These are phyloP conservation scores for Neonectria coccinea DNA, from an alignment of 2,329 filamentous ascomycete genomes.

Conservation along the genomic window DNA sequence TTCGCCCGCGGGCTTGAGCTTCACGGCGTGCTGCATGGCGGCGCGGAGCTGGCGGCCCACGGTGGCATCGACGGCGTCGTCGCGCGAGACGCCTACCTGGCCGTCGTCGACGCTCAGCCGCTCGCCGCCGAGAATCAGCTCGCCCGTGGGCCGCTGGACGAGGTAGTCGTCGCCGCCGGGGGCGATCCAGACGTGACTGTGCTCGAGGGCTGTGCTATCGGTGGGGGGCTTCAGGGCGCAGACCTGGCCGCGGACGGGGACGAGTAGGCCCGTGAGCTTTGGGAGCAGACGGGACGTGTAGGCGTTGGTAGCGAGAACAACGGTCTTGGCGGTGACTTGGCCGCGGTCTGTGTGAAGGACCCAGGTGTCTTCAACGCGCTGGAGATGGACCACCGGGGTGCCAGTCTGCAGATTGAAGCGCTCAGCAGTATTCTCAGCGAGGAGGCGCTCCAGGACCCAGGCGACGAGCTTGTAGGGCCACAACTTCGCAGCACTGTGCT, in stretches of 20 bases:
- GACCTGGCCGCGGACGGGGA: conserved; percentile 82
- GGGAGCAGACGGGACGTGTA: conserved; percentile 84
- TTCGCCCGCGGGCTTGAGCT: conserved; percentile 51
- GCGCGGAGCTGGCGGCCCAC: conserved; percentile 68
- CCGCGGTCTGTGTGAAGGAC: conserved; percentile 76
- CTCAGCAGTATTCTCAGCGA: conserved; percentile 52
- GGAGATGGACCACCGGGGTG: conserved; percentile 70
- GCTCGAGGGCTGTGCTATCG: conserved; percentile 55
- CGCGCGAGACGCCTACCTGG: conserved; percentile 67
- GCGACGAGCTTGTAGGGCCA: conserved; percentile 90
- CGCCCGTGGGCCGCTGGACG: conserved; percentile 72
- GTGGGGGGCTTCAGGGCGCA: conserved; percentile 71
- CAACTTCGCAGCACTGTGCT: conserved; percentile 73
- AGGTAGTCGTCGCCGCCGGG: conserved; percentile 74
- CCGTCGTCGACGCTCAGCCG: conserved; percentile 64
- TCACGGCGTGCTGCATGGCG: conserved; percentile 56
- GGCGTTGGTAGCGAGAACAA: conserved; percentile 85
- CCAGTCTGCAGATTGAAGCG: conserved; percentile 80
- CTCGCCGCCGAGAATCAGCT: conserved; percentile 79
- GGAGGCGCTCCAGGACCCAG: conserved; percentile 73
- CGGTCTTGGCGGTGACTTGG: conserved; percentile 68
- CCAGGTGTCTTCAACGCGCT: conserved; percentile 60
- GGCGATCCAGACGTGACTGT: conserved; percentile 73
- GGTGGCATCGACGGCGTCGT: conserved; percentile 66
- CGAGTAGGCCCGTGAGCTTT: conserved; percentile 75